Evolutionary conservation across 768 basidiomycete species (phyloP).

Genomic region (Scleroderma bovista): DNA sequence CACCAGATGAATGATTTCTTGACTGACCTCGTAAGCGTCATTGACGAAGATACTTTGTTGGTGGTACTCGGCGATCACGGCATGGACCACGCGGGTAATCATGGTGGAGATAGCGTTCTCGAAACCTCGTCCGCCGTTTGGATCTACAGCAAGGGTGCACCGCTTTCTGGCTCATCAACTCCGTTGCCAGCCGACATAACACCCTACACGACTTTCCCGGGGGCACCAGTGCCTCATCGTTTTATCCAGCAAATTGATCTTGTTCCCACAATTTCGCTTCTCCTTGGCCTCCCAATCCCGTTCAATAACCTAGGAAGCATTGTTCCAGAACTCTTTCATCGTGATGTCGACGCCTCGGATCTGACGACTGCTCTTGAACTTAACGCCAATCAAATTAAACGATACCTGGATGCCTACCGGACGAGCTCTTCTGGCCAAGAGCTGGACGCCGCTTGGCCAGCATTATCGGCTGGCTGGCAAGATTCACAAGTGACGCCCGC

Average conservation of each 20-base stretch:
- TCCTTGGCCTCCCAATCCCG: constrained; percentile 90
- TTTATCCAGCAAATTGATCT: constrained; percentile 91
- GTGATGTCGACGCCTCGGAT: constrained; percentile 32
- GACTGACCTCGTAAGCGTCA: constrained; percentile 56
- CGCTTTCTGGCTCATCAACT: constrained; percentile 34
- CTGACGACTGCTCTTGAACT: constrained; percentile 58
- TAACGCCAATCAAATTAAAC: constrained; percentile 71
- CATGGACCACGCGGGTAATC: constrained; percentile 93
- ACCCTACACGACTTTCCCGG: constrained; percentile 56
- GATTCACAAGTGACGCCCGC: constrained; percentile 25
- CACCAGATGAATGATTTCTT: constrained; percentile 84
- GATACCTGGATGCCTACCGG: constrained; percentile 75
- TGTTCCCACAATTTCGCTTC: constrained; percentile 79
- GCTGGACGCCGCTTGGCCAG: constrained; percentile 59
- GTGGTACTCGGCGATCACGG: constrained; percentile 95
- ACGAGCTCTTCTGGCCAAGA: constrained; percentile 64
- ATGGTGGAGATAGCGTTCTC: constrained; percentile 83
- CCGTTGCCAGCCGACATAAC: constrained; percentile 46
- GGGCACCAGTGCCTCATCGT: constrained; percentile 48
- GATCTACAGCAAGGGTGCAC: constrained; percentile 80
- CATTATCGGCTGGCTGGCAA: constrained; percentile 44
- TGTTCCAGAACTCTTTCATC: constrained; percentile 88
- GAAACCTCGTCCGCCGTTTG: constrained; percentile 87
- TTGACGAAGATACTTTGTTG: constrained; percentile 87
- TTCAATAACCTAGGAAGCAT: constrained; percentile 91